A percentile compares a stretch with the other conserved stretches of the same genome.
These are phyloP conservation scores for Candida michaelii DNA, from an alignment of 805 yeast species.

Conservation along the genomic window DNA sequence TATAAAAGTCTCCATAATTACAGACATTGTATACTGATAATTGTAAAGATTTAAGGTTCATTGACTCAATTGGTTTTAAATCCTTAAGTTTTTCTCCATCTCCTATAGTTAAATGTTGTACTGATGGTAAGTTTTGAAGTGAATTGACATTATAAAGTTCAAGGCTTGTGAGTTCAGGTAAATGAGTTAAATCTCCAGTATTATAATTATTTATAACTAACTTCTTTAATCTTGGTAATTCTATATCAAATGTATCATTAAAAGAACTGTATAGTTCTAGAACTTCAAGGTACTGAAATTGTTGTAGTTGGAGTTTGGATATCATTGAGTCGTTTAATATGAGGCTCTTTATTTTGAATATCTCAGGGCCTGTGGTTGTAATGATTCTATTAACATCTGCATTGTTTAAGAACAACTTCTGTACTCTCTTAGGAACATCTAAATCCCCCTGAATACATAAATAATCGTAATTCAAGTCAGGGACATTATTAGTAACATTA, in stretches of 20 bases:
- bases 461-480: conserved; percentile 4
- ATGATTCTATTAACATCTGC: background rate
- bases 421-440: conserved; percentile 2
- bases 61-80: conserved; percentile 1
- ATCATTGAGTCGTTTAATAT: conserved; percentile 3
- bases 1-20: conserved; percentile 8
- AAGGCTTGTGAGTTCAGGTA: conserved; percentile 2
- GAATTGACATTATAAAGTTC: conserved; percentile 9
- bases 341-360: background rate
- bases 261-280: conserved; percentile 5
- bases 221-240: conserved; percentile 6
- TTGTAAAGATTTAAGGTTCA: conserved; percentile 5
- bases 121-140: conserved; percentile 6
- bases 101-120: conserved; percentile 5
- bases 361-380: too few species aligned
- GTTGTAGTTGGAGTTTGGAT: background rate
- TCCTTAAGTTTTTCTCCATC: conserved; percentile 9
- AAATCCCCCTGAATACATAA: background rate
- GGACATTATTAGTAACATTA: background rate
- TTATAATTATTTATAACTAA: conserved; percentile 8
- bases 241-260: conserved; percentile 4
- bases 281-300: conserved; percentile 3
- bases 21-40: conserved; percentile 4
- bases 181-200: conserved; percentile 9
- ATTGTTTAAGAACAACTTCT: background rate